A percentile compares a stretch with the other conserved stretches of the same genome.
These are phyloP conservation scores for Cyberlindnera samutprakarnensis DNA, from an alignment of 805 yeast species.

Conservation along the genomic window DNA sequence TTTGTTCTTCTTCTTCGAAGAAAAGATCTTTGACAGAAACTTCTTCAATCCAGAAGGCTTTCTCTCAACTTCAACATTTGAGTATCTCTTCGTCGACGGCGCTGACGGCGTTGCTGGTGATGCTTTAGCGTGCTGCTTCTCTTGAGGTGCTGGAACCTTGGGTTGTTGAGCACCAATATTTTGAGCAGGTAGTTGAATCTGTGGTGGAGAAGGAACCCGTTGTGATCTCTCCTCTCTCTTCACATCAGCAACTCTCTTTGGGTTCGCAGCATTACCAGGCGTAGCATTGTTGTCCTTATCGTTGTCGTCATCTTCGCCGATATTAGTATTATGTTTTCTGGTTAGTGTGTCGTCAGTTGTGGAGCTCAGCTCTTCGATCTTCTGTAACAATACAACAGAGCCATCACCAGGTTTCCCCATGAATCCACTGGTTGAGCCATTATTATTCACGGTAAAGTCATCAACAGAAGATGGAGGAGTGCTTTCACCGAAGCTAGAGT, in stretches of 20 bases:
- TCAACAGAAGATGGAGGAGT: constrained; percentile 25
- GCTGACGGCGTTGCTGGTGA: too few relatives aligned
- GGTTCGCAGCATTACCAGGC: background rate
- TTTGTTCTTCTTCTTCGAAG: constrained; percentile 6
- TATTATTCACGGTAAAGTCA: constrained; percentile 12
- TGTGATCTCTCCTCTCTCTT: background rate
- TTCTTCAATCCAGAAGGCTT: constrained; percentile 18
- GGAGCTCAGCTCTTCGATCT: constrained; percentile 12
- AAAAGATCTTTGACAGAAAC: constrained; percentile 14
- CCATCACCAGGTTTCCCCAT: too few relatives aligned
- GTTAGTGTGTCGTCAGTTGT: background rate
- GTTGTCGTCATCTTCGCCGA: background rate
- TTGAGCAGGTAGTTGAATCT: constrained; percentile 1
- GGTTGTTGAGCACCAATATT: background rate
- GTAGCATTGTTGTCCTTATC: background rate
- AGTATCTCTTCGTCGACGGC: too few relatives aligned
- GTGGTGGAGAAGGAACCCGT: constrained; percentile 3
- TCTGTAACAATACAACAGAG: constrained; percentile 8
- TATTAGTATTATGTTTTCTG: background rate
- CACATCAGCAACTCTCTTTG: background rate
- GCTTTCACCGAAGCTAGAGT: constrained; percentile 18
- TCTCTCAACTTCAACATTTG: constrained; percentile 12
- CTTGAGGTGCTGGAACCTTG: background rate
- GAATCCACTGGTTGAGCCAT: too few relatives aligned
- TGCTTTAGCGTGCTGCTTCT: background rate